Evolutionary conservation across 2,329 filamentous ascomycete species (phyloP).

Genomic region (Colletotrichum spinosum): DNA sequence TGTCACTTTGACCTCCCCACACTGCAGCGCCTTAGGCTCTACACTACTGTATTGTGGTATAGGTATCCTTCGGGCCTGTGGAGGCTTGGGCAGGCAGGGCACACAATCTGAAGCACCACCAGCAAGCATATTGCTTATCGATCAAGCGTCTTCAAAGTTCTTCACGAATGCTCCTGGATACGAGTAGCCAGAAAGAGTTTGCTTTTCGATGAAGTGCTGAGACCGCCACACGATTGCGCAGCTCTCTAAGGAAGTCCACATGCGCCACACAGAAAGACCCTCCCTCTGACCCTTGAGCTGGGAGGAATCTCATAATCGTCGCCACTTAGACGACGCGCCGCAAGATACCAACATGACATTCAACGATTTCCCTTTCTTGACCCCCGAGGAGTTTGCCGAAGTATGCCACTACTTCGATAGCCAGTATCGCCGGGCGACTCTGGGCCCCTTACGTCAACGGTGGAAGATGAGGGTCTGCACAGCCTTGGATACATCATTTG

Average conservation of each 20-base stretch:
- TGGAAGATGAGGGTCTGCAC: constrained; percentile 68
- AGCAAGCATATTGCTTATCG: not conserved
- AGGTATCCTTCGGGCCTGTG: constrained; percentile 14
- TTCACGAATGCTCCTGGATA: too few species aligned
- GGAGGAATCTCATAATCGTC: too few species aligned
- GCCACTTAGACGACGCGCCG: not conserved
- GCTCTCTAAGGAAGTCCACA: too few species aligned
- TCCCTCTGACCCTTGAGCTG: too few species aligned
- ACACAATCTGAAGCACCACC: constrained; percentile 20
- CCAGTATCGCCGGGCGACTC: constrained; percentile 67
- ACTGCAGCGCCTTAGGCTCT: not conserved
- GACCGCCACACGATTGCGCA: too few species aligned
- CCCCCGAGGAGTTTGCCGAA: constrained; percentile 70
- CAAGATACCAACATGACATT: constrained; percentile 44
- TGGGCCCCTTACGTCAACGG: constrained; percentile 64
- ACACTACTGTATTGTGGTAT: not conserved
- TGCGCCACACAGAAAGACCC: too few species aligned
- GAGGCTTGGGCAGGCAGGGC: constrained; percentile 13
- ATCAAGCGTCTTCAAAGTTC: too few species aligned
- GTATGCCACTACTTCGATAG: constrained; percentile 73
- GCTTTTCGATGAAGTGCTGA: too few species aligned
- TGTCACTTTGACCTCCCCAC: too few species aligned
- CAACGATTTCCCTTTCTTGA: constrained; percentile 71
- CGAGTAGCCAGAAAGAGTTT: too few species aligned
- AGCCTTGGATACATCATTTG: constrained; percentile 60